Percentiles rank a stretch among this genome's conserved stretches.
phyloP scores from a whole-genome alignment of 1,284 basidiomycete species.

The Malassezia sp. region DNA sequence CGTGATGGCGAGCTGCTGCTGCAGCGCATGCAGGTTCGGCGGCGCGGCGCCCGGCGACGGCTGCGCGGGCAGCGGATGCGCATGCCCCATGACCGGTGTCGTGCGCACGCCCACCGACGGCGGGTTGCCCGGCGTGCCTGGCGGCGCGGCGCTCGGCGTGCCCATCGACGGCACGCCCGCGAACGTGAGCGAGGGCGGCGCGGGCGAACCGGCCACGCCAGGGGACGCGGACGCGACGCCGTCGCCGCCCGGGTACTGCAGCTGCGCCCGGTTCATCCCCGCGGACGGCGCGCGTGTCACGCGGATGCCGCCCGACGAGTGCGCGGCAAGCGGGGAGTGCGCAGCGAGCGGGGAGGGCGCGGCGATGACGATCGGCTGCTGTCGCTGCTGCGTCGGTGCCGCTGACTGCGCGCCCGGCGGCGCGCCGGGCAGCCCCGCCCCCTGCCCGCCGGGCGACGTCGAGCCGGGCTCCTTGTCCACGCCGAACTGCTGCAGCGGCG shows the following conservation, averaged over 20 bases:
- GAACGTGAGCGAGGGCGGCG: neutral
- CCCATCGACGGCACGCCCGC: too few relatives aligned
- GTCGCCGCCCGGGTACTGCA: too few relatives aligned
- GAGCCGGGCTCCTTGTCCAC: neutral
- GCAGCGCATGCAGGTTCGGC: constrained; percentile 31
- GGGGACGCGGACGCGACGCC: neutral
- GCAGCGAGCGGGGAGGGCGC: constrained; percentile 1
- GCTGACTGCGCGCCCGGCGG: neutral
- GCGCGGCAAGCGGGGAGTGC: too few relatives aligned
- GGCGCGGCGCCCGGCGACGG: constrained; percentile 17
- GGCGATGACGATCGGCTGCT: constrained; percentile 7
- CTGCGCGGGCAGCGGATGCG: neutral
- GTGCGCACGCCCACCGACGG: neutral
- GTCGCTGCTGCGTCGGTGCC: constrained; percentile 1
- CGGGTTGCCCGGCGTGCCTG: too few relatives aligned
- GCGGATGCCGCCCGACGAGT: neutral
- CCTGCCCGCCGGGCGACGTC: neutral
- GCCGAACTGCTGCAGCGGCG: too few relatives aligned
- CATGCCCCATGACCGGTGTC: neutral
- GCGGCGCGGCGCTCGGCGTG: too few relatives aligned
- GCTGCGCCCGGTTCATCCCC: neutral
- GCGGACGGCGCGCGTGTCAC: neutral
- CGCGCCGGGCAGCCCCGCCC: neutral
- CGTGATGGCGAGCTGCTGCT: constrained; percentile 32
- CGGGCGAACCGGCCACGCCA: neutral